phyloP scores from a whole-genome alignment of 306 rosid genomes.

The Ormosia semicastrata region DNA sequence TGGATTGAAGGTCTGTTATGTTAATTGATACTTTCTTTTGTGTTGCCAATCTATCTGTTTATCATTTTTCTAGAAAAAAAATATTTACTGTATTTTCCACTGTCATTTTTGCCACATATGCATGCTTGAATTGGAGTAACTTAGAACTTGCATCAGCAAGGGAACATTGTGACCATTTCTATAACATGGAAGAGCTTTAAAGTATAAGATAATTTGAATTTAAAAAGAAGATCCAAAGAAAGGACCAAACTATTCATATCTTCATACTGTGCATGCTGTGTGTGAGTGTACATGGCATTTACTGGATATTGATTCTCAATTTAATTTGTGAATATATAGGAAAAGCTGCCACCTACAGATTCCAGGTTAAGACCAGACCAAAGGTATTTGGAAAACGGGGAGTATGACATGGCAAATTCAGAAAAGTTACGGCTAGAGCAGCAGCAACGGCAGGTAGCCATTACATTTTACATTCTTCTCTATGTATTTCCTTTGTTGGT shows the following conservation, averaged over 20 bases:
- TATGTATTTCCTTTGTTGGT: not conserved
- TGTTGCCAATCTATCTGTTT: constrained; percentile 12
- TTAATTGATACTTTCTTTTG: not conserved
- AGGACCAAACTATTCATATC: not conserved
- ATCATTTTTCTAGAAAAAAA: not conserved
- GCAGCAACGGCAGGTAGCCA: constrained; percentile 85
- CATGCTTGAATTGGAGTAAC: not conserved
- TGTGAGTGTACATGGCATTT: not conserved
- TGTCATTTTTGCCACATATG: not conserved
- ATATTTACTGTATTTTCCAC: not conserved
- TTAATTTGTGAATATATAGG: constrained; percentile 43
- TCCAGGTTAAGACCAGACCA: constrained; percentile 98
- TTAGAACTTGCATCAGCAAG: not conserved
- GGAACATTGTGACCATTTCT: not conserved
- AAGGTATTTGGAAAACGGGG: constrained; percentile 93
- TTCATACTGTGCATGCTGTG: not conserved
- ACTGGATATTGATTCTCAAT: not conserved
- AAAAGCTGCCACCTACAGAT: constrained; percentile 92
- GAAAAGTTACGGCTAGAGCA: constrained; percentile 92
- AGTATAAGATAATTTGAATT: not conserved
- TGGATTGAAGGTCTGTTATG: constrained; percentile 68
- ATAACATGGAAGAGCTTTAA: not conserved
- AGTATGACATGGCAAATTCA: constrained; percentile 85
- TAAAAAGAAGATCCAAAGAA: not conserved
- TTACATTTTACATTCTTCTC: not conserved